Conservation (phyloP, 768 basidiomycete genomes). For the Pulveroboletus sp. region DNA sequence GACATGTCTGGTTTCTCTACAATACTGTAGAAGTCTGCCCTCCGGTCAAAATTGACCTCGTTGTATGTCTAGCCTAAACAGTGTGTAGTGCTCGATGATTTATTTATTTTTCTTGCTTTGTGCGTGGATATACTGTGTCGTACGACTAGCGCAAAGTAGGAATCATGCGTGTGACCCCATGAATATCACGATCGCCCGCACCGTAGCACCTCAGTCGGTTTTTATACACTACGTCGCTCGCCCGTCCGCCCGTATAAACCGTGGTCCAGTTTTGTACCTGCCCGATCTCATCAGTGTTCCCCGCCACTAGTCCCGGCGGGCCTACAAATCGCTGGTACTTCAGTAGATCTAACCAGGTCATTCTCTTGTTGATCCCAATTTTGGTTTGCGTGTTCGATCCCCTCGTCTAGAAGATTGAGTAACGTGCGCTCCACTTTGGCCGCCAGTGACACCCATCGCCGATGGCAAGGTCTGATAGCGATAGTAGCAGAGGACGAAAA, state of each 20-base stretch:
- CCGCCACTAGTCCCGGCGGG: too few relatives aligned
- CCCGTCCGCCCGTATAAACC: too few relatives aligned
- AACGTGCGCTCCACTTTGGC: too few relatives aligned
- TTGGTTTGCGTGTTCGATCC: neutral
- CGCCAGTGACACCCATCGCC: too few relatives aligned
- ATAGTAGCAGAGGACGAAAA: neutral
- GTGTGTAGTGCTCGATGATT: neutral
- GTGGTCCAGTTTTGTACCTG: too few relatives aligned
- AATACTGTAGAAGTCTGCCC: neutral
- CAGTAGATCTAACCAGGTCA: neutral
- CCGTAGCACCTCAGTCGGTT: too few relatives aligned
- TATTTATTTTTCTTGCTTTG: neutral
- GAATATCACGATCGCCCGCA: too few relatives aligned
- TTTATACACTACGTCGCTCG: too few relatives aligned
- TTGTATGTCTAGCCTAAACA: neutral
- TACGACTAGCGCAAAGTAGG: neutral
- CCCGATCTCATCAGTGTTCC: too few relatives aligned
- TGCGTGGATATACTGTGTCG: too few relatives aligned
- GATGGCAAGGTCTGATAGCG: neutral
- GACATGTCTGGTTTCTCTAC: neutral
- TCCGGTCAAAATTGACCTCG: neutral
- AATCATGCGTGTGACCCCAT: too few relatives aligned
- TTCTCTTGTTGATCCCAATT: slow-evolving; percentile 1
- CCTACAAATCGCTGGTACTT: slow-evolving; percentile 5
- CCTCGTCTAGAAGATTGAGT: too few relatives aligned